Conservation (phyloP, 768 basidiomycete genomes). For the Russula dissimulans region DNA sequence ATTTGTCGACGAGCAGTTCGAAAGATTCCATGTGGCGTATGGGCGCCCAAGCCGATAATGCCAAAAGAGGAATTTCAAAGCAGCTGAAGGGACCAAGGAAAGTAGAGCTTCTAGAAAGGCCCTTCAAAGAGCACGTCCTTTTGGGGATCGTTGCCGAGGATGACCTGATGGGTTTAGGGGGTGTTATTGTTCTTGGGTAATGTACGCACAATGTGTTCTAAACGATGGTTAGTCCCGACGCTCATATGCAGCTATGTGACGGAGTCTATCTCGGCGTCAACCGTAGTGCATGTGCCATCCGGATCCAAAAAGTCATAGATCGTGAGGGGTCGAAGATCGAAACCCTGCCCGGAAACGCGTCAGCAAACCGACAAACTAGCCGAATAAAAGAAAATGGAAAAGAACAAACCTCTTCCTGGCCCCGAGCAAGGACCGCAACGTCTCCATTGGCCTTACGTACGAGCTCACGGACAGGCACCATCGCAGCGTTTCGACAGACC, state of each 20-base stretch:
- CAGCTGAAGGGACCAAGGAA: too few relatives aligned
- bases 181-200: not conserved
- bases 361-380: not conserved
- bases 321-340: slow-evolving; percentile 63
- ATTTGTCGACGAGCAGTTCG: not conserved
- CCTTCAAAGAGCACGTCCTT: not conserved
- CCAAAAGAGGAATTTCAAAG: not conserved
- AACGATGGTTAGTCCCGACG: not conserved
- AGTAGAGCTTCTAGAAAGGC: not conserved
- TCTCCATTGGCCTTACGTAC: slow-evolving; percentile 47
- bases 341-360: slow-evolving; percentile 43
- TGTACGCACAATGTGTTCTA: slow-evolving; percentile 1
- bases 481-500: slow-evolving; percentile 86
- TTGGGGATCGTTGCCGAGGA: not conserved
- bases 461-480: slow-evolving; percentile 84
- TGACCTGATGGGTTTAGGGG: not conserved
- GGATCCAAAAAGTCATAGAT: slow-evolving; percentile 57
- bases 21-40: not conserved
- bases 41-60: not conserved
- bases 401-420: slow-evolving; percentile 36
- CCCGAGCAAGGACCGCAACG: slow-evolving; percentile 39
- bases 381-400: not conserved
- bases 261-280: not conserved
- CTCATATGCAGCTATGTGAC: not conserved
- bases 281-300: slow-evolving; percentile 24